Evolutionary conservation across 1,284 basidiomycete species (phyloP).

Genomic region (Mycosarcoma mackinlayi): DNA sequence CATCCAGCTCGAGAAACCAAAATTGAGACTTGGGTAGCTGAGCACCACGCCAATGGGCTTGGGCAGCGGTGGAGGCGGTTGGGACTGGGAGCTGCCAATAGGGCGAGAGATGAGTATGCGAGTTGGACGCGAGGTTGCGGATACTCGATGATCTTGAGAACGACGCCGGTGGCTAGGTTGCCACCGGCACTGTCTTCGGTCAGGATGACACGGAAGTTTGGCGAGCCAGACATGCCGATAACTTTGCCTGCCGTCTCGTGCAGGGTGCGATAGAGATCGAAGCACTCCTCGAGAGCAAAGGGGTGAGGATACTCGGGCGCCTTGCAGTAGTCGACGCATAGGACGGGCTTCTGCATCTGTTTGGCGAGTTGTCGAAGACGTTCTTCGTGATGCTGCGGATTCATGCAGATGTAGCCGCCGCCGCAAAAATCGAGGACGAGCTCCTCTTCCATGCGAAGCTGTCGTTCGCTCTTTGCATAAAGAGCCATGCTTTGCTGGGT

Average conservation of each 20-base stretch:
- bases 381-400: constrained; percentile 86
- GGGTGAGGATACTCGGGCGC: constrained; percentile 76
- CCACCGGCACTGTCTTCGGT: constrained; percentile 60
- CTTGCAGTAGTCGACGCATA: constrained; percentile 93
- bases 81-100: constrained; percentile 3
- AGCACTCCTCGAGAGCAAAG: constrained; percentile 87
- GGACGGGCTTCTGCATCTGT: constrained; percentile 80
- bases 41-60: constrained; percentile 84
- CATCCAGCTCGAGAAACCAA: constrained; percentile 95
- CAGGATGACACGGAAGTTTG: constrained; percentile 52
- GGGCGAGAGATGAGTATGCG: constrained; percentile 40
- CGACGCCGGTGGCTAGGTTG: constrained; percentile 53
- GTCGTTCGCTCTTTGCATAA: constrained; percentile 79
- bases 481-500: constrained; percentile 85
- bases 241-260: constrained; percentile 81
- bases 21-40: constrained; percentile 80
- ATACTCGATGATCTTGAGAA: constrained; percentile 60
- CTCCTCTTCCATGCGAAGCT: constrained; percentile 71
- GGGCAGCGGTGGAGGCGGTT: constrained; percentile 67
- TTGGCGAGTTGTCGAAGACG: constrained; percentile 85
- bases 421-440: constrained; percentile 81
- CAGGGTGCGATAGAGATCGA: constrained; percentile 85
- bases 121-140: constrained; percentile 56
- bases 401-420: constrained; percentile 94
- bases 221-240: constrained; percentile 78